These are phyloP conservation scores for Peniophora sp. DNA, from an alignment of 1,284 basidiomycete genomes.

Conservation along the genomic window DNA sequence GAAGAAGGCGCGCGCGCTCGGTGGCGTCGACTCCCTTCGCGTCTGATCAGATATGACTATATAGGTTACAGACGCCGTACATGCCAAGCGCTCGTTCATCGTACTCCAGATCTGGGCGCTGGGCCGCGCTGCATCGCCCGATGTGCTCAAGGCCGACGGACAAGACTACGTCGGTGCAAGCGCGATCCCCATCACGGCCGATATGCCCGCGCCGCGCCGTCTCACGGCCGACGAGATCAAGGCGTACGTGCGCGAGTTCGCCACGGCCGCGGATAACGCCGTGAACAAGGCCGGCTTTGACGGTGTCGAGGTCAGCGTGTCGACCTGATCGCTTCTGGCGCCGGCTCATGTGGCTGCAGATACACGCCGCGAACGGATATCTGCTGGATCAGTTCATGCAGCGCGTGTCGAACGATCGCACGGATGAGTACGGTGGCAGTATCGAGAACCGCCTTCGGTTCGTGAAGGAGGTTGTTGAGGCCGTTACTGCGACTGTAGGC, in stretches of 20 bases:
- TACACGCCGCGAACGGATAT: conserved; percentile 17
- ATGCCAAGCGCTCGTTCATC: conserved; percentile 27
- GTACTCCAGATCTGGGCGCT: conserved; percentile 44
- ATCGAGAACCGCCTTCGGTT: conserved; percentile 36
- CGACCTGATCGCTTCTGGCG: too few relatives aligned
- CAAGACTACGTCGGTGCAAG: conserved; percentile 31
- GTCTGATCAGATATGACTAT: too few relatives aligned
- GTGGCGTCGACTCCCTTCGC: too few relatives aligned
- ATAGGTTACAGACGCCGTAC: conserved; percentile 6
- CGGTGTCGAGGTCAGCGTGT: conserved; percentile 26
- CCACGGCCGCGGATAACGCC: conserved; percentile 20
- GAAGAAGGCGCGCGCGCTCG: conserved; percentile 19
- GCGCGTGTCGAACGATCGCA: conserved; percentile 30
- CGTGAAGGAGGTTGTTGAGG: conserved; percentile 28
- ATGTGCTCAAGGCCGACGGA: conserved; percentile 19
- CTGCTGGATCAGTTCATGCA: conserved; percentile 18
- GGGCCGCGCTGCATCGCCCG: conserved; percentile 27
- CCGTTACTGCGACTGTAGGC: conserved; percentile 12
- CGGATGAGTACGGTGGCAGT: conserved; percentile 40
- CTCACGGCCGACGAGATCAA: conserved; percentile 19
- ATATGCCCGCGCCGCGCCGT: conserved; percentile 17
- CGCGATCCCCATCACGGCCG: conserved; percentile 30
- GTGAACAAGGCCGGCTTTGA: conserved; percentile 22
- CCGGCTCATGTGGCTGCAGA: too few relatives aligned
- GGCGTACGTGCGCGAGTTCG: conserved; percentile 19